Evolutionary conservation across 805 yeast genomes (phyloP), one percentile per base, ranked within the genome.

Genomic region (Candida easanensis): DNA sequence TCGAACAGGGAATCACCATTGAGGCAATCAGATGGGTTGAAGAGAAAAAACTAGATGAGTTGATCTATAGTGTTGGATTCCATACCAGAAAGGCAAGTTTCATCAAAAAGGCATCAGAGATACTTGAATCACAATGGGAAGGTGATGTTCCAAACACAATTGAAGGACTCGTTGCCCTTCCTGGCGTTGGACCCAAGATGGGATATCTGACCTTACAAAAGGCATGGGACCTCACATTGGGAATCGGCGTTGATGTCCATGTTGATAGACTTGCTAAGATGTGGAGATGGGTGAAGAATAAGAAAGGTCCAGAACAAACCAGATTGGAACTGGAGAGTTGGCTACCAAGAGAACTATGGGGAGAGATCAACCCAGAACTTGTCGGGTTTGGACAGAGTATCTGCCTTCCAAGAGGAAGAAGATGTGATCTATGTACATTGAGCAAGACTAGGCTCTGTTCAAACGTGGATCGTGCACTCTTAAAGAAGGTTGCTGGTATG

Each of bases 121-220:
- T 84, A 4, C 51, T 89, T 8, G 53, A 57, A 3, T 74, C 71
- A 1, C 56, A 72, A 17, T 79, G 71, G 57, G 66, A 68, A 10
- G 80, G 80, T 7, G 97, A 89, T 51, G 73, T 91, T 3, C 98
- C 98, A 0, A 63, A 73, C 45, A 73, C 82, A 2, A 71, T 85
- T 8, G 79, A 74, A 6, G 90, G 82, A 1, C 70, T 90, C 39
- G 70, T 76, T 5, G 62, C 74, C 0, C 66, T 90, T 25, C 97
- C 97, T 0, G 98, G 98, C 0, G 95, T 90, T 3, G 98, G 98
- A 0, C 96, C 96, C 8, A 90, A 90, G 61, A 90, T 90, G 98
- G 96, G 95, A 0, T 84, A 77, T 59, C 64, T 90, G 31, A 71
- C 90, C 2, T 66, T 88, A 45, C 96, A 88, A 55, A 76, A 79